Conservation (phyloP, 768 basidiomycete species). For the Trametes punicea region DNA sequence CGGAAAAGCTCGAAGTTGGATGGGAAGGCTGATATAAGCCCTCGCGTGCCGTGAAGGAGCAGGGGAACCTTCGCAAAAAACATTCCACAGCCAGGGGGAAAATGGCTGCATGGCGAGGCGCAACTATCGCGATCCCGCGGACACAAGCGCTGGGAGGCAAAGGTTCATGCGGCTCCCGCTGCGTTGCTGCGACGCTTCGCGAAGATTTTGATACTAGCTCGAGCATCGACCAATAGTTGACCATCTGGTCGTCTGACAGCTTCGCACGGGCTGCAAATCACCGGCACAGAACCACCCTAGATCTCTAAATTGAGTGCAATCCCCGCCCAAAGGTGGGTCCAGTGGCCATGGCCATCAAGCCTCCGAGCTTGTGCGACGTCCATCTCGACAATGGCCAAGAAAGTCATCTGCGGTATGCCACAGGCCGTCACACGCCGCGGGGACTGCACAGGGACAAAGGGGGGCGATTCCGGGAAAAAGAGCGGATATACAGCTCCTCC, state of each 20-base stretch:
- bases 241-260: neutral
- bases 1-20: neutral
- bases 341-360: too few species aligned
- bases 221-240: neutral
- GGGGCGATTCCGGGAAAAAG: neutral
- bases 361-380: neutral
- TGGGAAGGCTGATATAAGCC: neutral
- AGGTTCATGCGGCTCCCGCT: conserved; percentile 8
- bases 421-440: too few species aligned
- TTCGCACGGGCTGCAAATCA: neutral
- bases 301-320: neutral
- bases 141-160: neutral
- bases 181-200: neutral
- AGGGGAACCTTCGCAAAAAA: neutral
- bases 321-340: neutral
- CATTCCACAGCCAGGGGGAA: neutral
- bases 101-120: neutral
- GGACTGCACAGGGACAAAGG: neutral
- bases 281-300: neutral
- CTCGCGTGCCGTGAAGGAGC: neutral
- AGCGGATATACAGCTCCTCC: neutral
- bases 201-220: neutral
- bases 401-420: neutral
- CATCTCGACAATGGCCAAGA: neutral
- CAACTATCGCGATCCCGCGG: conserved; percentile 6